Conservation (phyloP, 495 filamentous ascomycete genomes). For the Penicillium atrosanguineum region DNA sequence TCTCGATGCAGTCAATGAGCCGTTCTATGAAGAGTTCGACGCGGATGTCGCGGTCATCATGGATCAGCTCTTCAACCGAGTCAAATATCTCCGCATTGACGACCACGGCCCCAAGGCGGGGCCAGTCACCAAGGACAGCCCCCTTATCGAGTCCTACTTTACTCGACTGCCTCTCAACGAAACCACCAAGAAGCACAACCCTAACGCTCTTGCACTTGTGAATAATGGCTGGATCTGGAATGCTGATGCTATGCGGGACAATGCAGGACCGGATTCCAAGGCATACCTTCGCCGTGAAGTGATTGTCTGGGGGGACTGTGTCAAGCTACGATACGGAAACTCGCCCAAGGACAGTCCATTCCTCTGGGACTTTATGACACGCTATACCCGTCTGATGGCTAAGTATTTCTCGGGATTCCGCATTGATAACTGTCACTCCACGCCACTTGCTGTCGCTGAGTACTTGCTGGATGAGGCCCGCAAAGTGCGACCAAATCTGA, state of each 20-base stretch:
- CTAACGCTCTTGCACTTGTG: constrained; percentile 75
- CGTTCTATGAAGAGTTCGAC: constrained; percentile 89
- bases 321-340: constrained; percentile 89
- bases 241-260: constrained; percentile 88
- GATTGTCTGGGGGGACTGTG: constrained; percentile 98
- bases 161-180: constrained; percentile 83
- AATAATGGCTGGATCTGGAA: constrained; percentile 99
- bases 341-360: constrained; percentile 83
- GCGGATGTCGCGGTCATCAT: constrained; percentile 76
- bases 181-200: constrained; percentile 70
- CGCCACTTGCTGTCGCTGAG: constrained; percentile 87
- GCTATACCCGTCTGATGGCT: constrained; percentile 89
- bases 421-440: constrained; percentile 98
- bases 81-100: constrained; percentile 89
- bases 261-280: constrained; percentile 82
- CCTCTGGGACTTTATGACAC: constrained; percentile 93
- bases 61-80: constrained; percentile 87
- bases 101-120: constrained; percentile 88
- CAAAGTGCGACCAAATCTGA: constrained; percentile 80
- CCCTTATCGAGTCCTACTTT: constrained; percentile 95
- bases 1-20: constrained; percentile 81
- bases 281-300: constrained; percentile 93
- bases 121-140: constrained; percentile 67
- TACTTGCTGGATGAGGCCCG: constrained; percentile 91
- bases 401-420: constrained; percentile 95